Percentiles rank a stretch among this genome's conserved stretches.
These are phyloP conservation scores for Candida krabiensis DNA, from an alignment of 805 yeast species.

Conservation along the genomic window DNA sequence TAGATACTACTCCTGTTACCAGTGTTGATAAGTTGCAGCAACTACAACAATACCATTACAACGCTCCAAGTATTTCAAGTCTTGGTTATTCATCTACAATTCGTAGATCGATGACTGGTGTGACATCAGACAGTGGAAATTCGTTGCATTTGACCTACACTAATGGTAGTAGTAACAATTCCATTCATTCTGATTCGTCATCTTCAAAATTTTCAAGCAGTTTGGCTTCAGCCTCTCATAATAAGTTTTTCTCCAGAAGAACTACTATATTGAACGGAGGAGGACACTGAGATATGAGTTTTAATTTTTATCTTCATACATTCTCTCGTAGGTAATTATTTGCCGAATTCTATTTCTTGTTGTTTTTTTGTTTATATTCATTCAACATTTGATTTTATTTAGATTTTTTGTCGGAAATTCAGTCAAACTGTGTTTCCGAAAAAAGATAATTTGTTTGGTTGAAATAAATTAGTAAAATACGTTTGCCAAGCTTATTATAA, in stretches of 20 bases:
- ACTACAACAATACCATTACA: background rate
- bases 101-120: slow-evolving; percentile 7
- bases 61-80: background rate
- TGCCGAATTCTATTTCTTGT: too few species aligned
- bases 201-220: slow-evolving; percentile 16
- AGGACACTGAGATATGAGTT: background rate
- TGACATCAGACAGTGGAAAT: slow-evolving; percentile 1
- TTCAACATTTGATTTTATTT: too few species aligned
- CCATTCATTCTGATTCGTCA: slow-evolving; percentile 20
- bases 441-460: too few species aligned
- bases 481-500: too few species aligned
- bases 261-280: slow-evolving; percentile 10
- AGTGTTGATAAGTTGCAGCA: slow-evolving; percentile 15
- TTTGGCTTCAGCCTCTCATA: slow-evolving; percentile 6
- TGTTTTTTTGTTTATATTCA: too few species aligned
- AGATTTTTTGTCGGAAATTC: too few species aligned
- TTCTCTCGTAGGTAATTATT: too few species aligned
- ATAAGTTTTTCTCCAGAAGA: slow-evolving; percentile 8
- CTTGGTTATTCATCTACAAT: slow-evolving; percentile 6
- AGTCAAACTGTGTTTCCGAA: too few species aligned
- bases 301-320: too few species aligned
- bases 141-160: slow-evolving; percentile 12
- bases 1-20: slow-evolving; percentile 25
- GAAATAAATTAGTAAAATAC: too few species aligned
- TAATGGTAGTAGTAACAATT: slow-evolving; percentile 8